Evolutionary conservation across 2,329 filamentous ascomycete species (phyloP).

Genomic region (Colletotrichum scovillei): DNA sequence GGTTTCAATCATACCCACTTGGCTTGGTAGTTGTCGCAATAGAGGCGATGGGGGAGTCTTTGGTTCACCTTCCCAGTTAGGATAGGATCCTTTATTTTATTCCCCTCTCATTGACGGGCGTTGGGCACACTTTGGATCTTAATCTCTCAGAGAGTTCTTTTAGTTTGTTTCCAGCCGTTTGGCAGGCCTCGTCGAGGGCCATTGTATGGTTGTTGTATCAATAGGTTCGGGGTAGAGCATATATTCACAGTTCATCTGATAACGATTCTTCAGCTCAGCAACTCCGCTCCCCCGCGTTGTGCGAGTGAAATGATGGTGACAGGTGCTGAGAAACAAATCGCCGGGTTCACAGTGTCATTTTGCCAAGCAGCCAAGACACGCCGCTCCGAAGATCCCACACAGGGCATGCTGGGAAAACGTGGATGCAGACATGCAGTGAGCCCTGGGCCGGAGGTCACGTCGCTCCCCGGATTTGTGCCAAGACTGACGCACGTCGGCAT

Average conservation of each 20-base stretch:
- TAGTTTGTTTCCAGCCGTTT: slow-evolving; percentile 22
- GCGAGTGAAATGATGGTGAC: not conserved
- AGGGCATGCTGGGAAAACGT: not conserved
- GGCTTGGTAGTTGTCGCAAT: slow-evolving; percentile 11
- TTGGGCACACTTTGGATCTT: slow-evolving; percentile 17
- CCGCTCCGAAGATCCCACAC: not conserved
- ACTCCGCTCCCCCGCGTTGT: too few relatives aligned
- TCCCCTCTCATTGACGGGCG: slow-evolving; percentile 1
- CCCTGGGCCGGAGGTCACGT: not conserved
- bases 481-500: not conserved
- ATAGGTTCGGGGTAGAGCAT: slow-evolving; percentile 16
- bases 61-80: not conserved
- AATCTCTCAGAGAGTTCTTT: not conserved
- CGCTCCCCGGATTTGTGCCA: not conserved
- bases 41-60: not conserved
- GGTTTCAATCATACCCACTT: slow-evolving; percentile 26
- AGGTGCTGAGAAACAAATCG: not conserved
- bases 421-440: not conserved
- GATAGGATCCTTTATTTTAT: not conserved
- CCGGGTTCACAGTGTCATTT: not conserved
- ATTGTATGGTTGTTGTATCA: slow-evolving; percentile 24
- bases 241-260: slow-evolving; percentile 30
- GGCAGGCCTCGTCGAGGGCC: slow-evolving; percentile 20
- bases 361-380: not conserved
- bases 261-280: not conserved